Evolutionary conservation across 345 rosid species (phyloP), one percentile per base, ranked within the genome.

Genomic region (Brassica incana): DNA sequence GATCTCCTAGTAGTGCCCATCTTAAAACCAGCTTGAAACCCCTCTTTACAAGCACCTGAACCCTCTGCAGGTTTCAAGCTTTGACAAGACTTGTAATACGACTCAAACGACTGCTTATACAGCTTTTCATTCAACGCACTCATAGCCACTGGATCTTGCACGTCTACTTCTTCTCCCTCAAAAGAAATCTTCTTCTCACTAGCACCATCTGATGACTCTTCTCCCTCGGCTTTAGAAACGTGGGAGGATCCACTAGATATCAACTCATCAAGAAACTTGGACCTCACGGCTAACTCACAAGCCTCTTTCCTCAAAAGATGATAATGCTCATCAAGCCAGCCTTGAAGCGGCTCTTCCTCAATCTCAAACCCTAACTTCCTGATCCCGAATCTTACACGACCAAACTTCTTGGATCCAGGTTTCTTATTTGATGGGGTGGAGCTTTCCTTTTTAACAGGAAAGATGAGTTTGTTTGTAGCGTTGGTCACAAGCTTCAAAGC

Each of bases 271-370:
- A 93, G 89, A 83, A 89, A 87, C 72, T 89, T 89, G 83, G 87
- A 83, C 92, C 97, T 84, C 71, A 93, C 87, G 78, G 96, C 97
- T 82, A 89, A 84, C 81, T 95, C 98, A 82, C 76, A 73, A 12
- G 97, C 96, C 86, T 90, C 94, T 59, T 85, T 89, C 83, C 85
- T 95, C 96, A 89, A 84, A 72, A 95, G 83, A 43, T 83, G 89
- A 74, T 87, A 93, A 78, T 89, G 98, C 72, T 93, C 96, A 85
- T 92, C 99, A 86, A 93, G 97, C 99, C 99, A 95, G 43, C 99
- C 99, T 78, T 92, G 97, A 29, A 91, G 59, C 6, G 99, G 99
- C 77, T 95, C 99, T 86, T 95, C 99, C 87, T 95, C 97, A 35
- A 95, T 93, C 74, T 95, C 97, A 86, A 88, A 90, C 50, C 82